Conservation (phyloP, 2,329 filamentous ascomycete species). For the Hypoxylon rubiginosum region DNA sequence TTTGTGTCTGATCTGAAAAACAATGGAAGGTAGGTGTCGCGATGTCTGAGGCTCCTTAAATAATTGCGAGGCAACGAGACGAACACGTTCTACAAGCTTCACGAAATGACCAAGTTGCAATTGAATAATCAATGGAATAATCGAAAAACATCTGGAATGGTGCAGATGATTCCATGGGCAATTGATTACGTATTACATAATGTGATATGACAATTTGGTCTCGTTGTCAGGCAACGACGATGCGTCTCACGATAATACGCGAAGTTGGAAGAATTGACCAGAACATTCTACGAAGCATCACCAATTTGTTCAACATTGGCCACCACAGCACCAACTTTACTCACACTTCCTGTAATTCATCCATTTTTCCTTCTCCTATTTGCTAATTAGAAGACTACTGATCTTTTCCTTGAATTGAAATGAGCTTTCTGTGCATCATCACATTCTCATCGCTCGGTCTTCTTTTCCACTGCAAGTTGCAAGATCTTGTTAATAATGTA, state of each 20-base stretch:
- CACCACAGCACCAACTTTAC: constrained; percentile 5
- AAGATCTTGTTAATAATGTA: not conserved
- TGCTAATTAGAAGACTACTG: not conserved
- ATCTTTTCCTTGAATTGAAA: constrained; percentile 9
- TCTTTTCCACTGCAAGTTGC: not conserved
- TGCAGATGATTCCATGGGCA: constrained; percentile 41
- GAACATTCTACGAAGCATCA: constrained; percentile 48
- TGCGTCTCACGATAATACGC: constrained; percentile 41
- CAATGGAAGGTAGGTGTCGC: constrained; percentile 24
- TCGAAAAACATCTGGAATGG: constrained; percentile 46
- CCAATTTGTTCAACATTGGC: not conserved
- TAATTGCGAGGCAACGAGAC: constrained; percentile 41
- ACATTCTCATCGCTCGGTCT: not conserved
- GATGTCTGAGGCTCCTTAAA: constrained; percentile 48
- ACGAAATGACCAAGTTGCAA: constrained; percentile 39
- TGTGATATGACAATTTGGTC: constrained; percentile 25
- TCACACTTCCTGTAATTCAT: constrained; percentile 7
- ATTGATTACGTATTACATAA: constrained; percentile 16
- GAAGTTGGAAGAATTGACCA: constrained; percentile 46
- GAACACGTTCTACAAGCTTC: constrained; percentile 47
- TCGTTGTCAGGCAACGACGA: constrained; percentile 28
- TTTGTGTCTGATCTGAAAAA: constrained; percentile 50
- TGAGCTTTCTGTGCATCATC: not conserved
- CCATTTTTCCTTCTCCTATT: not conserved
- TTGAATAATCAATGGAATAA: constrained; percentile 40